These are phyloP conservation scores for Acorus gramineus DNA, from an alignment of 106 monocot species.

Conservation along the genomic window DNA sequence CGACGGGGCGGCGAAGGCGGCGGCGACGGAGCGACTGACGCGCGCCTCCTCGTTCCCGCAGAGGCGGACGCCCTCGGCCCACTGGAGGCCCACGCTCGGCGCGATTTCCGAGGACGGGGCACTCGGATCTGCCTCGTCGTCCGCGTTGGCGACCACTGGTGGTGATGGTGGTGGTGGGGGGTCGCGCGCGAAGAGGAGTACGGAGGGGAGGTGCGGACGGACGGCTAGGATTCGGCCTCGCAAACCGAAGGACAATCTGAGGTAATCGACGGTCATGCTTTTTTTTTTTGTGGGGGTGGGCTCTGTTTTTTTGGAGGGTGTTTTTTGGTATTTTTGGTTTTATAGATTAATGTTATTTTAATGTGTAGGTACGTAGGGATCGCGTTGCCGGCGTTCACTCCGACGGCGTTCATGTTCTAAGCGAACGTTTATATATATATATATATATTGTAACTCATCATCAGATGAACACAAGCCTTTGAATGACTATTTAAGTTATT, in stretches of 20 bases:
- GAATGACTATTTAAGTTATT: too few relatives aligned
- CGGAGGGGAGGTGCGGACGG: not conserved
- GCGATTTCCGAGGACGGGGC: slow-evolving; percentile 30
- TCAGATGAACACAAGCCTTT: too few relatives aligned
- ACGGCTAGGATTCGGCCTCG: not conserved
- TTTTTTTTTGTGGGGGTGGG: too few relatives aligned
- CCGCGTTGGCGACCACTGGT: not conserved
- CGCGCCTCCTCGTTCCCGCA: not conserved
- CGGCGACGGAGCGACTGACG: too few relatives aligned
- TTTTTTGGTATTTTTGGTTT: too few relatives aligned
- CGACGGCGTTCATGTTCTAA: slow-evolving; percentile 43
- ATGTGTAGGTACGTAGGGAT: slow-evolving; percentile 22
- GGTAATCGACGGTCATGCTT: not conserved
- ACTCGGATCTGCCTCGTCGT: not conserved
- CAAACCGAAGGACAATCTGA: not conserved
- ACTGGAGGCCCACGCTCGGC: slow-evolving; percentile 32
- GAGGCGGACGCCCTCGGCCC: not conserved
- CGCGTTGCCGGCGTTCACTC: slow-evolving; percentile 29
- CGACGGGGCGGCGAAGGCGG: too few relatives aligned
- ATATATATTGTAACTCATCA: too few relatives aligned
- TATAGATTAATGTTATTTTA: not conserved
- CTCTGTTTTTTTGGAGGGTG: too few relatives aligned
- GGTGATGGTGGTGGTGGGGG: not conserved
- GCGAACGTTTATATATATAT: too few relatives aligned
- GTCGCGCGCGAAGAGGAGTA: slow-evolving; percentile 2